Conservation (phyloP, 108 stramenopile genomes). For the Chaetoceros muelleri region DNA sequence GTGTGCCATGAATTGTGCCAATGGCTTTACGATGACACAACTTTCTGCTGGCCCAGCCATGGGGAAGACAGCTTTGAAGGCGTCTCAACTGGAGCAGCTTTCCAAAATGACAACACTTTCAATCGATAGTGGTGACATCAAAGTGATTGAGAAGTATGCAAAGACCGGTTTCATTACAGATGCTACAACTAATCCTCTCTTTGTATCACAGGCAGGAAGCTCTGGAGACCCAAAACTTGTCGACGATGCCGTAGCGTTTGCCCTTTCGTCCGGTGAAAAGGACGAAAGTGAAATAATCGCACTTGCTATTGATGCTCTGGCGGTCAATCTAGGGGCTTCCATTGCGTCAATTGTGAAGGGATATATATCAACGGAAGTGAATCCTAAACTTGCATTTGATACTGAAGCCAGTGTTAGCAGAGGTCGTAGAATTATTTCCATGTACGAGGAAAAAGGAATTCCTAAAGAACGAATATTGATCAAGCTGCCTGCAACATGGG, state of each 20-base stretch:
- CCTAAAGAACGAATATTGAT: conserved; percentile 78
- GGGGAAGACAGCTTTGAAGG: conserved; percentile 19
- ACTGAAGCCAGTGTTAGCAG: conserved; percentile 76
- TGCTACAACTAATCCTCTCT: conserved; percentile 91
- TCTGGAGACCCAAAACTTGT: conserved; percentile 72
- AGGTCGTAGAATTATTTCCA: conserved; percentile 78
- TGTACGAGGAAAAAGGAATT: conserved; percentile 87
- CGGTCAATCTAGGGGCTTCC: conserved; percentile 90
- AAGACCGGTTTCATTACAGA: conserved; percentile 71
- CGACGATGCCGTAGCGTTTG: conserved; percentile 65
- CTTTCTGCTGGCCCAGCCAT: too few relatives aligned
- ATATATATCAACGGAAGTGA: conserved; percentile 94
- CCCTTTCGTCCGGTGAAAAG: conserved; percentile 34
- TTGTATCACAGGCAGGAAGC: conserved; percentile 72
- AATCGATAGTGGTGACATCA: conserved; percentile 79
- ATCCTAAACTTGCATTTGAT: conserved; percentile 90
- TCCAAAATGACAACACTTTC: conserved; percentile 69
- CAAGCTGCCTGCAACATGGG: conserved; percentile 98
- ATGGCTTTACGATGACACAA: too few relatives aligned
- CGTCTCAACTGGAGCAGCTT: conserved; percentile 54
- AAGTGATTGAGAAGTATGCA: conserved; percentile 57
- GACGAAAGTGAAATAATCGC: conserved; percentile 18
- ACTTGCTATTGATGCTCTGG: conserved; percentile 86
- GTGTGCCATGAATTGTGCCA: too few relatives aligned
- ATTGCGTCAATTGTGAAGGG: conserved; percentile 83